Percentiles rank a stretch among this genome's conserved stretches.
phyloP scores from a whole-genome alignment of 169 alveolate genomes.

The Plasmodium gallinaceum region DNA sequence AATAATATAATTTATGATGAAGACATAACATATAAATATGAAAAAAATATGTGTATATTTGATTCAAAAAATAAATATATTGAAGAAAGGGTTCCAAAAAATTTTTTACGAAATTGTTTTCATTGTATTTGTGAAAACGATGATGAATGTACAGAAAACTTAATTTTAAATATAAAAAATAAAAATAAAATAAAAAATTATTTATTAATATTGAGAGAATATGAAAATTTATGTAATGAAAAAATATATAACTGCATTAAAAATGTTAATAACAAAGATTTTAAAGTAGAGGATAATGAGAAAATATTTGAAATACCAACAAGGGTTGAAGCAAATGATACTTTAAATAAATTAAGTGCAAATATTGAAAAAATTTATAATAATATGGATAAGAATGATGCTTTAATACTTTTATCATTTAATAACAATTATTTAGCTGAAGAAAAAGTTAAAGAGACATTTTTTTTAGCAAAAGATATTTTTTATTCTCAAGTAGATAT shows the following conservation, averaged over 20 bases:
- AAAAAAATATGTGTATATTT: slow-evolving; percentile 56
- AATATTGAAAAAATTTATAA: slow-evolving; percentile 49
- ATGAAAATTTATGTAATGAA: slow-evolving; percentile 63
- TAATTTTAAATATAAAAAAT: slow-evolving; percentile 54
- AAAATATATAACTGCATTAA: slow-evolving; percentile 49
- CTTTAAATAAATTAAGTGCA: slow-evolving; percentile 45
- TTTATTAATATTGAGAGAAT: slow-evolving; percentile 58
- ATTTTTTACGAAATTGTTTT: slow-evolving; percentile 26
- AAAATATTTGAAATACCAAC: slow-evolving; percentile 47
- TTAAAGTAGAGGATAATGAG: slow-evolving; percentile 35
- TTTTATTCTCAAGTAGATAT: slow-evolving; percentile 35
- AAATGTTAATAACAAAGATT: slow-evolving; percentile 26
- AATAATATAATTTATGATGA: slow-evolving; percentile 18
- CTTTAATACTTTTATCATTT: slow-evolving; percentile 47
- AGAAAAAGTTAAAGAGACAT: slow-evolving; percentile 65
- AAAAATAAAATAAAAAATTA: slow-evolving; percentile 71
- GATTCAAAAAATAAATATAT: slow-evolving; percentile 65
- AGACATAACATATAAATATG: slow-evolving; percentile 13
- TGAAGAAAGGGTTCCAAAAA: slow-evolving; percentile 34
- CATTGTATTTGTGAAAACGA: slow-evolving; percentile 69
- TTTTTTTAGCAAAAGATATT: slow-evolving; percentile 52
- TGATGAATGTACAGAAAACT: slow-evolving; percentile 56
- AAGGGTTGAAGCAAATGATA: slow-evolving; percentile 53
- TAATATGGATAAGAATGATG: slow-evolving; percentile 39
- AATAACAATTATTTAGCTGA: slow-evolving; percentile 55